Percentiles rank a stretch among this genome's conserved stretches.
Conservation (phyloP, 164 flowering plant species). For the Nymphaea thermarum region DNA sequence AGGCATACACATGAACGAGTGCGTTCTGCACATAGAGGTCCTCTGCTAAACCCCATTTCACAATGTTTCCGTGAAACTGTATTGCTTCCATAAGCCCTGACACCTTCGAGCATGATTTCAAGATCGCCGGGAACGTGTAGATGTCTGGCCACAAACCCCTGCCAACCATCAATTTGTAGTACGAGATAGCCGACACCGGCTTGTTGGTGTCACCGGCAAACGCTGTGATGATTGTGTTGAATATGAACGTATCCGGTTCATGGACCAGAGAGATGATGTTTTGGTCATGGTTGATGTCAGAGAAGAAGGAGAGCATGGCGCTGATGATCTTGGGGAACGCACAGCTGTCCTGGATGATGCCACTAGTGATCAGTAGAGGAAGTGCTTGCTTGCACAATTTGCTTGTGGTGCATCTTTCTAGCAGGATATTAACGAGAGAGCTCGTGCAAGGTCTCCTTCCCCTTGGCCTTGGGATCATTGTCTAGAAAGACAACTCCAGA, state of each 20-base stretch:
- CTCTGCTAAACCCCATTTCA: conserved; percentile 23
- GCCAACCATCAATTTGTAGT: conserved; percentile 16
- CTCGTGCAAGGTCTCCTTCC: too few relatives aligned
- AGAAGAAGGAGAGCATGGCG: conserved; percentile 12
- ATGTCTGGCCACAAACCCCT: conserved; percentile 31
- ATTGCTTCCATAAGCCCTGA: conserved; percentile 25
- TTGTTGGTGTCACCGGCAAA: conserved; percentile 14
- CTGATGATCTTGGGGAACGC: conserved; percentile 12
- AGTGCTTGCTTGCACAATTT: conserved; percentile 26
- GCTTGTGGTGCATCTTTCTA: conserved; percentile 16
- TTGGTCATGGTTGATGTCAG: conserved; percentile 13
- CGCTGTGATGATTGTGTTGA: conserved; percentile 24
- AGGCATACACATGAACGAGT: conserved; percentile 29
- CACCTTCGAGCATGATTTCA: conserved; percentile 34
- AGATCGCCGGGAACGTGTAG: conserved; percentile 33
- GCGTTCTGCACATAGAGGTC: conserved; percentile 35
- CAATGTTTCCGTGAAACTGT: conserved; percentile 31
- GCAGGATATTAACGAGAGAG: neutral
- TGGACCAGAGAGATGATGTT: conserved; percentile 18
- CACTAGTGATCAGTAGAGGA: conserved; percentile 22
- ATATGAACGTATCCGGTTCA: conserved; percentile 18
- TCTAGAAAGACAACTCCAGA: too few relatives aligned
- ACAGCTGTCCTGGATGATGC: conserved; percentile 8
- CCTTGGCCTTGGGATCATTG: too few relatives aligned
- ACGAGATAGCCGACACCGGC: conserved; percentile 22